Base-by-base conservation (phyloP, 2,329 filamentous ascomycete genomes). In the Biscogniauxia marginata region DNA sequence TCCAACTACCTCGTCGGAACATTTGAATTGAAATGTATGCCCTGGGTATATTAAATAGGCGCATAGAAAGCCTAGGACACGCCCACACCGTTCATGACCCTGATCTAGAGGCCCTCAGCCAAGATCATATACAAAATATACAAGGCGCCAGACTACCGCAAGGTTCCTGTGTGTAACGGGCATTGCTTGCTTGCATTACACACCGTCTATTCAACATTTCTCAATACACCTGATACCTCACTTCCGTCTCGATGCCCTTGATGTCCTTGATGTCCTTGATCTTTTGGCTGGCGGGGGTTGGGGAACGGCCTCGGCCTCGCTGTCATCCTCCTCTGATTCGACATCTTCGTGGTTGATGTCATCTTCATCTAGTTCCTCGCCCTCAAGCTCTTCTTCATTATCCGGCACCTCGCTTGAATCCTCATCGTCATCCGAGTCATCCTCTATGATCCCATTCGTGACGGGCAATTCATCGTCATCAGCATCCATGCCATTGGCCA, bases 391-490 rank as follows among this genome's bases (percentile, higher is more conserved):
- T 3, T 77, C 75, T 4, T 72, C 74, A 6, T 77, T 77, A 8
- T 79, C 78, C 9, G 78, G 79, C 8, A 23, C 65, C 3, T 66
- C 64, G 47, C 66, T 70, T 20, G 60, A 58, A 9, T 80, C 79
- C 52, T 76, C 78, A n/a, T 83, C 80, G 18, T 86, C 84, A 46
- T 87, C 84, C 5, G 84, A 86, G 47, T 83, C 84, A 23, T 81
- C 84, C 13, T 77, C 74, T 63, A 79, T 69, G 51, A 81, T 72
- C 52, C 80, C 82, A 60, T 84, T 86, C 20, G 79, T 76, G 24
- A 80, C 74, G 3, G 79, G 78, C 65, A 82, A 77, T 47, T 84
- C 85, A 18, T 86, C 85, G 16, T 84, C 81, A 3, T 84, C 81
- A 4, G 82, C 78, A 30, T 82, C 80, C 55, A 82, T 80, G 13